Evolutionary conservation across 305 asterid species (phyloP).

Genomic region (Fraxinus platypoda): DNA sequence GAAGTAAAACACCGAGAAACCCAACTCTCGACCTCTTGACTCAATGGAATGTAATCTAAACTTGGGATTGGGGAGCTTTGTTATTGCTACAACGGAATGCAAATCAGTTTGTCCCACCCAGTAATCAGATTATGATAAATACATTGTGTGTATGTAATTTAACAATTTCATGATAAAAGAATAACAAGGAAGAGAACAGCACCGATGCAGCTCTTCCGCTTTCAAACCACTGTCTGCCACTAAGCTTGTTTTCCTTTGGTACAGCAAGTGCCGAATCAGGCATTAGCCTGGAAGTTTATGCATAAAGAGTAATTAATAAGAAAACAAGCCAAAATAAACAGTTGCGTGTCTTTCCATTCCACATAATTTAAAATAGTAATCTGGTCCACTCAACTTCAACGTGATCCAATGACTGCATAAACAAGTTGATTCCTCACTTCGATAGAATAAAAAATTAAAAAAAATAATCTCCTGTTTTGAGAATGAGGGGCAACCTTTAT

Average conservation of each 20-base stretch:
- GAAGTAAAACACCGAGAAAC: background rate
- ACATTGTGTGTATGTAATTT: background rate
- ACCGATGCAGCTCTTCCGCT: slow-evolving; percentile 76
- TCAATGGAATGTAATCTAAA: background rate
- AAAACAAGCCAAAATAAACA: background rate
- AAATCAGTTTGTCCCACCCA: background rate
- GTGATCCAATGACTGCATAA: background rate
- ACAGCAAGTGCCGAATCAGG: slow-evolving; percentile 87
- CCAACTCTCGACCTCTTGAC: background rate
- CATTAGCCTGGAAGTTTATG: slow-evolving; percentile 62
- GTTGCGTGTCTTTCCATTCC: background rate
- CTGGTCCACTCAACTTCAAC: background rate
- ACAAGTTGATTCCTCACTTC: slow-evolving; percentile 11
- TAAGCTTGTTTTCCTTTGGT: slow-evolving; percentile 78
- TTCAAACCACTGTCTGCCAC: slow-evolving; percentile 96
- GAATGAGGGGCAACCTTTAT: slow-evolving; percentile 6
- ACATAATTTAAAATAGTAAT: background rate
- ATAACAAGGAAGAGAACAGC: slow-evolving; percentile 25
- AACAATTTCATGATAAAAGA: background rate
- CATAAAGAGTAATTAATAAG: slow-evolving; percentile 14
- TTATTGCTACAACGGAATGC: background rate
- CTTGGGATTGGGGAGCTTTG: background rate
- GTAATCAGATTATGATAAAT: background rate
- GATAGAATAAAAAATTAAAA: background rate
- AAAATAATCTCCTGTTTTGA: background rate